These are phyloP conservation scores for Clarkia xantiana DNA, from an alignment of 345 rosid species.

Conservation along the genomic window DNA sequence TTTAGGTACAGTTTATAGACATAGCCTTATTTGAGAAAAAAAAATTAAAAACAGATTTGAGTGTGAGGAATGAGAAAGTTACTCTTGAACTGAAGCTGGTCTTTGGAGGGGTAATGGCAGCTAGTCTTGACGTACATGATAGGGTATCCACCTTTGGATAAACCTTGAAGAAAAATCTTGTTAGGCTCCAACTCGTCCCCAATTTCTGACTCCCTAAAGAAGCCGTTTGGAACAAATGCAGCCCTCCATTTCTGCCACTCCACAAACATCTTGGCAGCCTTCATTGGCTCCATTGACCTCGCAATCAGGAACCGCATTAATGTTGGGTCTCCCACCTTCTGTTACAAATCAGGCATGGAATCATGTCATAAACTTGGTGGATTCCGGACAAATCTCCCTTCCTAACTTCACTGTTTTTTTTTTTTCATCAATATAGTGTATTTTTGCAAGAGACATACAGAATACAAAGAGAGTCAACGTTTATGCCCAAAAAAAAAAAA, in stretches of 20 bases:
- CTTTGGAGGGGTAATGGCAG: conserved; percentile 60
- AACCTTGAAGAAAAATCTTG: conserved; percentile 52
- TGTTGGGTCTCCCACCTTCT: conserved; percentile 51
- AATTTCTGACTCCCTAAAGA: conserved; percentile 54
- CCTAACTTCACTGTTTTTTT: too few relatives aligned
- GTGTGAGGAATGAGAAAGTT: conserved; percentile 5
- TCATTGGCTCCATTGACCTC: conserved; percentile 71
- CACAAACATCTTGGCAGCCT: conserved; percentile 82
- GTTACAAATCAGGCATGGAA: conserved; percentile 3
- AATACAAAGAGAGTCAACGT: too few relatives aligned
- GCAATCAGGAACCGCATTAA: conserved; percentile 82
- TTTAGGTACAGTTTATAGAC: too few relatives aligned
- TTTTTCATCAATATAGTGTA: too few relatives aligned
- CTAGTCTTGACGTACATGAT: conserved; percentile 29
- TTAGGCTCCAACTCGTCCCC: conserved; percentile 37
- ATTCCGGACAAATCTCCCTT: too few relatives aligned
- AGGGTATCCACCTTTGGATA: conserved; percentile 45
- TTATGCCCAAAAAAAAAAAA: too few relatives aligned
- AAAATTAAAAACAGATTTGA: too few relatives aligned
- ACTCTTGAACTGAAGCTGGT: conserved; percentile 72
- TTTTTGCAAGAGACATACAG: too few relatives aligned
- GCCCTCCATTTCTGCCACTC: conserved; percentile 84
- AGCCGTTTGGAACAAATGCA: conserved; percentile 49
- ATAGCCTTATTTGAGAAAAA: too few relatives aligned
- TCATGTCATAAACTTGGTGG: too few relatives aligned